A percentile compares a stretch with the other conserved stretches of the same genome.
Conservation (phyloP, 805 yeast genomes). For the Candida yuanshanica region DNA sequence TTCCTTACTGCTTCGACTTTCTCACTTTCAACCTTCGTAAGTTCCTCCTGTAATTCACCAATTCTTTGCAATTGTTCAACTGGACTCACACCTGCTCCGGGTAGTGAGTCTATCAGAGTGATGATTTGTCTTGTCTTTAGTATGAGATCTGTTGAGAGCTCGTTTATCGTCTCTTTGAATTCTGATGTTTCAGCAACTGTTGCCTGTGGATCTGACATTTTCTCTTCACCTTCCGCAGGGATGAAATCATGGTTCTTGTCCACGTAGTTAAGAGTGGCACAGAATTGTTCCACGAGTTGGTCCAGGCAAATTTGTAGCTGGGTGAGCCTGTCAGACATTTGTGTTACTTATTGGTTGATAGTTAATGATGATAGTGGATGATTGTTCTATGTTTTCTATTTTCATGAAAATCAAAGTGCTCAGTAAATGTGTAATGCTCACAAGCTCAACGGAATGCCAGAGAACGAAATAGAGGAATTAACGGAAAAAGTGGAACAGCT, state of each 20-base stretch:
- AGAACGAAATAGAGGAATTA: background rate
- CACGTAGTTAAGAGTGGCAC: constrained; percentile 71
- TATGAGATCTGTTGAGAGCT: constrained; percentile 78
- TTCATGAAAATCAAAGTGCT: background rate
- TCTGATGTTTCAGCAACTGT: constrained; percentile 44
- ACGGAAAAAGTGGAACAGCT: background rate
- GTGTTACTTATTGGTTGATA: background rate
- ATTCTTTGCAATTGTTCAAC: constrained; percentile 65
- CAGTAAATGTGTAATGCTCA: too few relatives aligned
- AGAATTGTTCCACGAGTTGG: constrained; percentile 69
- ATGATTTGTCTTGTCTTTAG: constrained; percentile 82
- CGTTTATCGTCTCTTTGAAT: constrained; percentile 49
- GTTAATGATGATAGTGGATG: background rate
- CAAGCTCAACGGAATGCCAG: too few relatives aligned
- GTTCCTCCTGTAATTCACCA: constrained; percentile 52
- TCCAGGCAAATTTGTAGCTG: constrained; percentile 88
- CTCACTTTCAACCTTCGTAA: constrained; percentile 53
- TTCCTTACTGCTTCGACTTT: constrained; percentile 51
- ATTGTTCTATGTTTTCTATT: background rate
- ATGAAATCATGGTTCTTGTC: constrained; percentile 68
- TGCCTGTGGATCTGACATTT: constrained; percentile 58
- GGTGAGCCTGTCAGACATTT: constrained; percentile 78
- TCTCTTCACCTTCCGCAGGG: constrained; percentile 44
- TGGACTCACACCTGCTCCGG: constrained; percentile 86
- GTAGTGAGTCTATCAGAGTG: constrained; percentile 79